phyloP scores from a whole-genome alignment of 345 rosid species.

The Jatropha curcas region DNA sequence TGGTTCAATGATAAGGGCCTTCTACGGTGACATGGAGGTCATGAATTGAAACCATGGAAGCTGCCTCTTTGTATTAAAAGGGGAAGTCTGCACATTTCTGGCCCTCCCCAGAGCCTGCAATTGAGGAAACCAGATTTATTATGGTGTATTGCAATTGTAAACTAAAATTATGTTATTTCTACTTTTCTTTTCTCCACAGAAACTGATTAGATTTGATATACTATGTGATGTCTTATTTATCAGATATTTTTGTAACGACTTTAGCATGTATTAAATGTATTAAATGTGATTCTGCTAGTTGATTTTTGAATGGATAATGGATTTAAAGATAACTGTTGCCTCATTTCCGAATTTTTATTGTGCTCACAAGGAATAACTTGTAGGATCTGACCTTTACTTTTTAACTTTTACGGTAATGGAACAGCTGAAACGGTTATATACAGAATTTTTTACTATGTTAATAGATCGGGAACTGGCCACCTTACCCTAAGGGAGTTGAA shows the following conservation, averaged over 20 bases:
- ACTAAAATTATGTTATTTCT: neutral
- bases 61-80: neutral
- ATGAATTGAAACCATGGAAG: neutral
- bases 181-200: neutral
- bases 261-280: neutral
- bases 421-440: conserved; percentile 99
- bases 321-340: neutral
- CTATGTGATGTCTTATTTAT: neutral
- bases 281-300: neutral
- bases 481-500: conserved; percentile 87
- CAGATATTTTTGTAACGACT: neutral
- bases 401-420: conserved; percentile 27
- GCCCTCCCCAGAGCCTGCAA: neutral
- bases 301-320: neutral
- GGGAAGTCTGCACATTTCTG: neutral
- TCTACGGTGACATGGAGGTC: neutral
- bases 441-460: conserved; percentile 90
- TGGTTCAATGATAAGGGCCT: neutral
- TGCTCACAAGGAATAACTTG: neutral
- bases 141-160: neutral
- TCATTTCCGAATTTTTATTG: neutral
- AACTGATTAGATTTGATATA: neutral
- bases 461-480: conserved; percentile 85
- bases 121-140: neutral
- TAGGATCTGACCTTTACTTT: conserved; percentile 1